Conservation (phyloP, 2,329 filamentous ascomycete species). For the Podosphaera xanthii region DNA sequence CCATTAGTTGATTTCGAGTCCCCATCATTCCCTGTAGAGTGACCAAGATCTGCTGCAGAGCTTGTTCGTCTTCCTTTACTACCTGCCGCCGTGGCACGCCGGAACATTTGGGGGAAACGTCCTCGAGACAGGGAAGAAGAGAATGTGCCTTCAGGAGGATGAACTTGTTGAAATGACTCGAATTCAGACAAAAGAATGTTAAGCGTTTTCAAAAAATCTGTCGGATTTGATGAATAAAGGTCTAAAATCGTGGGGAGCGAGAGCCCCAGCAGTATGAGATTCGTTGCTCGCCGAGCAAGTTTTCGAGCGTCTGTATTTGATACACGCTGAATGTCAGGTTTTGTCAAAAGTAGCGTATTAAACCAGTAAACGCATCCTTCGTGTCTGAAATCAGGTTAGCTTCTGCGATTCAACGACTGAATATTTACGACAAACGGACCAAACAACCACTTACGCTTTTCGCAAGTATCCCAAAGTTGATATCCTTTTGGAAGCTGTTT, state of each 20-base stretch:
- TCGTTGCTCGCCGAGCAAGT: slow-evolving; percentile 72
- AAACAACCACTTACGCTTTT: slow-evolving; percentile 45
- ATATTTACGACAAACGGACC: background rate
- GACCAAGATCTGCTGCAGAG: slow-evolving; percentile 34
- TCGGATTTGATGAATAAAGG: slow-evolving; percentile 53
- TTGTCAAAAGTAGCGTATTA: slow-evolving; percentile 84
- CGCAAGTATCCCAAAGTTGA: slow-evolving; percentile 81
- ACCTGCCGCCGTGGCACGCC: slow-evolving; percentile 28
- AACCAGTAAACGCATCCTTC: slow-evolving; percentile 95
- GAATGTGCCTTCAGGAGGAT: slow-evolving; percentile 49
- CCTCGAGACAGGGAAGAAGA: slow-evolving; percentile 57
- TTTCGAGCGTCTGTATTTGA: slow-evolving; percentile 70
- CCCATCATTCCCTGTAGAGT: slow-evolving; percentile 25
- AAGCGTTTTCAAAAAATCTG: slow-evolving; percentile 71
- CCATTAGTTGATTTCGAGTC: slow-evolving; percentile 23
- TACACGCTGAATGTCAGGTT: slow-evolving; percentile 55
- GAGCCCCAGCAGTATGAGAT: slow-evolving; percentile 78
- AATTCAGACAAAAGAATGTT: slow-evolving; percentile 77
- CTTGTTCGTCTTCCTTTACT: slow-evolving; percentile 34
- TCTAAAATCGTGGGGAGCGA: slow-evolving; percentile 80
- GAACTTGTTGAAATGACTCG: slow-evolving; percentile 75
- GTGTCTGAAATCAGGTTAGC: slow-evolving; percentile 31
- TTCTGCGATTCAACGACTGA: slow-evolving; percentile 1
- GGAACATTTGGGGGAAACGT: slow-evolving; percentile 66
- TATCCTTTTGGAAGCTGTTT: slow-evolving; percentile 77